Evolutionary conservation across 257 asterid genomes (phyloP).

Genomic region (Ballota nigra): DNA sequence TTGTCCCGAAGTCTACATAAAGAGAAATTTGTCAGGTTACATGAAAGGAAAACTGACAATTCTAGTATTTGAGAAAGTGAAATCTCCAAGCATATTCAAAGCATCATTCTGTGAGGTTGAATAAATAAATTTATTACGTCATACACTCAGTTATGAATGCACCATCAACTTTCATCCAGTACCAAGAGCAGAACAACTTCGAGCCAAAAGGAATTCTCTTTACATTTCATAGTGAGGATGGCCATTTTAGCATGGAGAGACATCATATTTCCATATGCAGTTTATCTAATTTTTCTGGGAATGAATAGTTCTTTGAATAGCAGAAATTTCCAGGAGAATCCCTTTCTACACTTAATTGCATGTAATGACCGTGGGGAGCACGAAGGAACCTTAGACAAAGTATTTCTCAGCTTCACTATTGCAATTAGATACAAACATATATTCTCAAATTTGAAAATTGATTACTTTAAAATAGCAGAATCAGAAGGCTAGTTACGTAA

Average conservation of each 20-base stretch:
- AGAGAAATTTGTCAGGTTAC: slow-evolving; percentile 25
- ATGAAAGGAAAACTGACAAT: slow-evolving; percentile 21
- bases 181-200: slow-evolving; percentile 14
- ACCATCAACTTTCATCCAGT: neutral
- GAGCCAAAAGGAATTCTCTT: neutral
- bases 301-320: slow-evolving; percentile 1
- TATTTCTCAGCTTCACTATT: slow-evolving; percentile 1
- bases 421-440: slow-evolving; percentile 2
- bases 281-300: neutral
- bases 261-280: slow-evolving; percentile 20
- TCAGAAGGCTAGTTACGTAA: slow-evolving; percentile 16
- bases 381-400: neutral
- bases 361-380: slow-evolving; percentile 2
- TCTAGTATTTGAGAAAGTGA: neutral
- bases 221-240: slow-evolving; percentile 9
- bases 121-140: neutral
- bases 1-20: slow-evolving; percentile 72
- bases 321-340: slow-evolving; percentile 13
- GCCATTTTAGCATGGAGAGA: slow-evolving; percentile 8
- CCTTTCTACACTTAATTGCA: neutral
- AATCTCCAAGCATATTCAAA: slow-evolving; percentile 16
- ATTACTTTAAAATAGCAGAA: slow-evolving; percentile 11
- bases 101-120: slow-evolving; percentile 7
- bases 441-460: neutral
- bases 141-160: slow-evolving; percentile 9